Base-by-base conservation (phyloP, 75 land plant species). In the Pinus tabuliformis region DNA sequence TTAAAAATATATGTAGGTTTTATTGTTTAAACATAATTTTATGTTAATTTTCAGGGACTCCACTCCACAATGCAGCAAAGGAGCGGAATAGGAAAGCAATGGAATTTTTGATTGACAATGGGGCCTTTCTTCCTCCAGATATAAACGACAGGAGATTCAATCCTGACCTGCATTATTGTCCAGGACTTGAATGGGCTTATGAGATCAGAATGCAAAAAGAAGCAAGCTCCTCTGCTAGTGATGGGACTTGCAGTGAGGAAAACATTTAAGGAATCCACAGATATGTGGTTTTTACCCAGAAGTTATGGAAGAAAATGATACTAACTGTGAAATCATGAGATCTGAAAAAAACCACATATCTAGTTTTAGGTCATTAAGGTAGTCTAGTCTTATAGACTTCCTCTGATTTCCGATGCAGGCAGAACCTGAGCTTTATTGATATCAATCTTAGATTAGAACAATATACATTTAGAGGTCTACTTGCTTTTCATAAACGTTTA, bases 91-190 rank as follows among this genome's bases (percentile, higher is more conserved):
- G 73, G 84, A 83, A 87, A 62, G 99, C 99, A 6, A 79, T 96
- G 13, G 92, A 89, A 66, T 96, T 93, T 77, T 84, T 96, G 36
- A 72, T 96, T 28, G 91, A 92, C 76, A 96, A 96, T 78, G 99
- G 99, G 6, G 99, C 99, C 37, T 96, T 96, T 80, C 71, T 96
- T 73, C 91, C 99, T 1, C 87, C 81, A 16, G 91, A 96, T 80
- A 92, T 96, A 49, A 73, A 80, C 37, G 99, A 96, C 74, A 80
- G 72, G 22, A 89, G 99, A 37, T 96, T 96, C 82, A 96, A 96
- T 76, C 99, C 99, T n/a, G 95, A 94, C 11, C 90, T 96, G 21
- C 99, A 96, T 74, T 96, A 96, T 83, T 96, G 97, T 61, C 79
- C 89, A 30, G 97, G 93, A 20, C 89, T 96, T 59, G 97, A 96